Base-by-base conservation (phyloP, 768 basidiomycete genomes). In the Dentipellis fragilis region DNA sequence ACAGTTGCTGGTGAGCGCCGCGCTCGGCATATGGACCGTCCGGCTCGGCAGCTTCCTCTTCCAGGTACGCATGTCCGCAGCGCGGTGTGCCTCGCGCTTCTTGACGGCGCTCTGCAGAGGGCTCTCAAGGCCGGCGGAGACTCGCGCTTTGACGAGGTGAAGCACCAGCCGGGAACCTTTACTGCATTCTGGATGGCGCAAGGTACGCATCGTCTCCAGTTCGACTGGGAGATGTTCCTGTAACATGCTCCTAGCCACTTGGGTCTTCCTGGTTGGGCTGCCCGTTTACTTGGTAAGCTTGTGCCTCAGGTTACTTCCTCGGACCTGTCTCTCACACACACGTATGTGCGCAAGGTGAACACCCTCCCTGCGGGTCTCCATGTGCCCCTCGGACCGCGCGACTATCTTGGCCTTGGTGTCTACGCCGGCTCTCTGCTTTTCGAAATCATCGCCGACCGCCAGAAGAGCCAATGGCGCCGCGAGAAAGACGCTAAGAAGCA, bases 181-280 rank as follows among this genome's bases (percentile, higher is more conserved):
- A 71, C 80, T 1, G 69, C 61, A 19, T 82, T 73, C 55, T 89
- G 85, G 86, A 71, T 83, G 55, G 77, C 74, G 3, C 81, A 82
- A 73, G 80, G 80, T 78, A 59, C 48, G 59, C 52, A 22, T 35
- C n/a, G 42, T 8, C 17, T 46, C 45, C 22, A 16, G 16, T 14
- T 51, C 50, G 50, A 6, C 42, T 40, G 22, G 17, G 40, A 10
- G 14, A 1, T 10, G 4, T 34, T 23, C 29, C 29, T 54, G 35
- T 49, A 36, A 42, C 56, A 23, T 29, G 10, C 53, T 35, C 58
- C 22, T 35, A 79, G 82, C 83, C 0, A 80, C 79, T 2, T 88
- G 87, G 87, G 77, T 87, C 40, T 68, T 80, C 21, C 60, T 84
- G 10, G 81, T 86, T 50, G 84, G 85, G 16, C 72, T 89, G 11